phyloP scores from a whole-genome alignment of 306 rosid genomes.

The Medicago ruthenica region DNA sequence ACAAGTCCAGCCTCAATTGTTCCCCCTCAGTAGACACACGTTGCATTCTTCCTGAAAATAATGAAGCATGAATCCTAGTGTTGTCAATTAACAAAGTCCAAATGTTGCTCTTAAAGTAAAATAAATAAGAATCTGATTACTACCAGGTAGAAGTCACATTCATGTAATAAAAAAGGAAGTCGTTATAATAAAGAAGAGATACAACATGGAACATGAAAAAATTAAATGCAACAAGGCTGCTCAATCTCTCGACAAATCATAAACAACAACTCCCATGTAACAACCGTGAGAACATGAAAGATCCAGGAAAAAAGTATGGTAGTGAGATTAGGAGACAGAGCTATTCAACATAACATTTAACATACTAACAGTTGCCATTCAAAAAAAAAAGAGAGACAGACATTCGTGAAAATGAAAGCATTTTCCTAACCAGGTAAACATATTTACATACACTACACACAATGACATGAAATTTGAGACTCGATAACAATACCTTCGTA shows the following conservation, averaged over 20 bases:
- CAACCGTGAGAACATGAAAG: conserved; percentile 11
- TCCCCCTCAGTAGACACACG: conserved; percentile 95
- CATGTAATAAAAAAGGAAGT: neutral
- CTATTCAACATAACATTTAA: no score
- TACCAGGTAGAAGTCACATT: conserved; percentile 8
- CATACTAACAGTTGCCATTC: no score
- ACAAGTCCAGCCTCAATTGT: conserved; percentile 81
- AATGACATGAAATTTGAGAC: neutral
- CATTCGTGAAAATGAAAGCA: conserved; percentile 17
- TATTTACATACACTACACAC: neutral
- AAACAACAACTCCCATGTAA: conserved; percentile 5
- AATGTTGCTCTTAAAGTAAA: conserved; percentile 11
- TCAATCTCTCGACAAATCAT: neutral
- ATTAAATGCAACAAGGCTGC: conserved; percentile 1
- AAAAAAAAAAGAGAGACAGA: neutral
- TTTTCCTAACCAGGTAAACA: neutral
- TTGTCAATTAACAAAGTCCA: conserved; percentile 33
- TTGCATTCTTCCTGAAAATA: conserved; percentile 63
- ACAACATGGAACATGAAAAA: conserved; percentile 13
- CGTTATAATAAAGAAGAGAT: neutral
- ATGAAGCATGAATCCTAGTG: conserved; percentile 33
- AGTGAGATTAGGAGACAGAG: neutral
- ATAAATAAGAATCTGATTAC: conserved; percentile 33
- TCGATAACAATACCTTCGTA: conserved; percentile 12
- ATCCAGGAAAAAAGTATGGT: neutral